Evolutionary conservation across 139 green algal species (phyloP).

Genomic region (Micractinium conductrix): DNA sequence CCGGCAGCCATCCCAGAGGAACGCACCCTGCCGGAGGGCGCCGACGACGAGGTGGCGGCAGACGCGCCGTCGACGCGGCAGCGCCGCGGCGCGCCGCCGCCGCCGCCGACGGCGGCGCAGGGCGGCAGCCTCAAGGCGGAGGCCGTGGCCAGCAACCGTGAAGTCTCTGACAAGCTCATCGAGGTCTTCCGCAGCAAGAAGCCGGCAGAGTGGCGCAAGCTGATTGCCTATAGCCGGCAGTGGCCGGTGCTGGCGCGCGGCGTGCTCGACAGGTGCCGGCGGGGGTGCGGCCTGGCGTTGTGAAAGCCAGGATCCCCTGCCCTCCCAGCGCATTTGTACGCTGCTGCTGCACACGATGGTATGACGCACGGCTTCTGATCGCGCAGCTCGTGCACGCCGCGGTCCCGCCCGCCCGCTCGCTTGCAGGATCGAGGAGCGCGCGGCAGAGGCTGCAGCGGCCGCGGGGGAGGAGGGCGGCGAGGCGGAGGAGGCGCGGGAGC

Average conservation of each 20-base stretch:
- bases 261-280: slow-evolving; percentile 52
- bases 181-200: slow-evolving; percentile 57
- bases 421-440: slow-evolving; percentile 54
- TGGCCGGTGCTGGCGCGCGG: slow-evolving; percentile 59
- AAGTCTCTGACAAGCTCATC: slow-evolving; percentile 74
- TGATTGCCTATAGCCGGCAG: slow-evolving; percentile 70
- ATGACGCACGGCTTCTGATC: not conserved
- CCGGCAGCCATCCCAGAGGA: too few species aligned
- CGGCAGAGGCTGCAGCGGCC: slow-evolving; percentile 10
- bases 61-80: slow-evolving; percentile 7
- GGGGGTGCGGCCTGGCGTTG: too few species aligned
- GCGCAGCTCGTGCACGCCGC: not conserved
- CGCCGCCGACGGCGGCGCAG: too few species aligned
- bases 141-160: slow-evolving; percentile 44
- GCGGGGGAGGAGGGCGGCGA: slow-evolving; percentile 34
- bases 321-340: too few species aligned
- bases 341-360: too few species aligned
- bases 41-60: not conserved
- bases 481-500: slow-evolving; percentile 35
- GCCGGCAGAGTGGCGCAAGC: slow-evolving; percentile 64
- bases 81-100: not conserved
- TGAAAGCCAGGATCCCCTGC: too few species aligned
- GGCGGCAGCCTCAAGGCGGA: slow-evolving; percentile 24
- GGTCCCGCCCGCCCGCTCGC: not conserved
- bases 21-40: too few species aligned